phyloP scores from a whole-genome alignment of 192 early-diverging fungal genomes.

The Coemansia sp. region DNA sequence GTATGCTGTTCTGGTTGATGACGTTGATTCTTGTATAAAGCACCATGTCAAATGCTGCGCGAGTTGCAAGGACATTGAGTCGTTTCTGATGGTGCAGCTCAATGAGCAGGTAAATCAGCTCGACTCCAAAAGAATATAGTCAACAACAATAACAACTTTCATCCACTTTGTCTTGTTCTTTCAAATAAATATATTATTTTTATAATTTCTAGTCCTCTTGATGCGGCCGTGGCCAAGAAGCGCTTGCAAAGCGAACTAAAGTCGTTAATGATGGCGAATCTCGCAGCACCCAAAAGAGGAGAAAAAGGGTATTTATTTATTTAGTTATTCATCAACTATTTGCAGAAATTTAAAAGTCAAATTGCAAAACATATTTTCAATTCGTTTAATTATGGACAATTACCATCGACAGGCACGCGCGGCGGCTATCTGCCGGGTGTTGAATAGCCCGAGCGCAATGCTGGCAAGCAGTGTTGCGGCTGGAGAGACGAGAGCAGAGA shows the following conservation, averaged over 20 bases:
- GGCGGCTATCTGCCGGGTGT: neutral
- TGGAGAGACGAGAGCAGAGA: slow-evolving; percentile 5
- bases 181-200: neutral
- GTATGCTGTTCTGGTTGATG: slow-evolving; percentile 14
- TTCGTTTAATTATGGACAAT: no score
- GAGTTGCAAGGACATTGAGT: neutral
- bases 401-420: neutral
- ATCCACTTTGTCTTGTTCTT: neutral
- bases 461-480: neutral
- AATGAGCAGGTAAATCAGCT: slow-evolving; percentile 18
- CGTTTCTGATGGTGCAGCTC: slow-evolving; percentile 23
- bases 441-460: neutral
- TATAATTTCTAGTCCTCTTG: slow-evolving; percentile 20
- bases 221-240: slow-evolving; percentile 40
- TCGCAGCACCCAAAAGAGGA: no score
- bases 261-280: slow-evolving; percentile 66
- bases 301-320: no score
- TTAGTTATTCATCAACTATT: neutral
- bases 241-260: slow-evolving; percentile 65
- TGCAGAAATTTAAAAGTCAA: no score
- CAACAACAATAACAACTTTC: neutral
- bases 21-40: slow-evolving; percentile 33
- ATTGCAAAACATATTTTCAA: no score
- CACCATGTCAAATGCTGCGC: slow-evolving; percentile 31
- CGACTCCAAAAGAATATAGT: neutral